Conservation (phyloP, 495 filamentous ascomycete genomes). For the Lichenothelia convexa region DNA sequence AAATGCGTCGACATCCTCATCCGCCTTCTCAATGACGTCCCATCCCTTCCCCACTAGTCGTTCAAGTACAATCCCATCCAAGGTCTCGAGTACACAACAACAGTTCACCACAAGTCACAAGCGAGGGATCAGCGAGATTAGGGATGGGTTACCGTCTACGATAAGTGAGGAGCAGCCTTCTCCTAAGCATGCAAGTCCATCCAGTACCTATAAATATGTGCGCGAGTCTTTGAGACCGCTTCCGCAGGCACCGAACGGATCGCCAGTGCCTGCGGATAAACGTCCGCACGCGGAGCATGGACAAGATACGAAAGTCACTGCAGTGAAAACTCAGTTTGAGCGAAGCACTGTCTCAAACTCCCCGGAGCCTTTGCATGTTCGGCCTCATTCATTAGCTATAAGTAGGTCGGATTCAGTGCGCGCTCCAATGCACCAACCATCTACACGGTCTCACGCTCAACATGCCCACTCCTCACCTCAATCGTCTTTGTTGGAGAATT, state of each 20-base stretch:
- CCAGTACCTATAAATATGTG: slow-evolving; percentile 45
- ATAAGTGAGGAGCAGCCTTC: slow-evolving; percentile 24
- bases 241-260: slow-evolving; percentile 42
- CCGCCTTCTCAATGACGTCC: slow-evolving; percentile 53
- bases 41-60: slow-evolving; percentile 47
- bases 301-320: too few species aligned
- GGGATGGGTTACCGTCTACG: slow-evolving; percentile 25
- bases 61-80: slow-evolving; percentile 62
- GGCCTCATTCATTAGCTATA: slow-evolving; percentile 17
- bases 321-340: too few species aligned
- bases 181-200: slow-evolving; percentile 28
- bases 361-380: slow-evolving; percentile 12
- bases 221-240: slow-evolving; percentile 65
- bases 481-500: slow-evolving; percentile 16
- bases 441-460: slow-evolving; percentile 1
- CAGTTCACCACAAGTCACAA: slow-evolving; percentile 37
- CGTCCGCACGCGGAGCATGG: slow-evolving; percentile 12
- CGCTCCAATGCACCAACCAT: slow-evolving; percentile 12
- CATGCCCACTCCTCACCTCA: slow-evolving; percentile 4
- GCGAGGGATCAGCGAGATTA: slow-evolving; percentile 59
- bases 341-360: too few species aligned
- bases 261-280: slow-evolving; percentile 16
- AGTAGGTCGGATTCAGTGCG: slow-evolving; percentile 20
- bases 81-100: slow-evolving; percentile 43
- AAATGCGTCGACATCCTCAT: slow-evolving; percentile 61